Evolutionary conservation across 345 rosid genomes (phyloP), one percentile per base, ranked within the genome.

Genomic region (Angophora floribunda): DNA sequence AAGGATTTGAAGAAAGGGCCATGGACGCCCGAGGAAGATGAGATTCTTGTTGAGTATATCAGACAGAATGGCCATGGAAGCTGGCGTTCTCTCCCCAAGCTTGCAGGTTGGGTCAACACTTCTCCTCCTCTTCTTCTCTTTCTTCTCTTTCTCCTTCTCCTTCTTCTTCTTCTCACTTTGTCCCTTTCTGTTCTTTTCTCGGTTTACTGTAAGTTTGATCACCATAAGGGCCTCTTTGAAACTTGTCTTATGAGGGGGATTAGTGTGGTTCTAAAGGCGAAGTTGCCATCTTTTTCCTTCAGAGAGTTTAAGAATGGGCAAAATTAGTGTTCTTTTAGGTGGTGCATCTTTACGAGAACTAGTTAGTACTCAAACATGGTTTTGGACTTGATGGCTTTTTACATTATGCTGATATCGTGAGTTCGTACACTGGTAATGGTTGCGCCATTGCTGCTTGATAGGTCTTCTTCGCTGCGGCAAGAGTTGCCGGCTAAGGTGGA

Each of bases 401-500:
- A 3, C 14, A 13, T 36, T 32, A 7, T 85, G 53, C 45, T 49
- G 57, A 52, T 70, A 44, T 36, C 36, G 51, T 82, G 80, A 61
- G 52, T 55, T 70, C 47, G 9, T 36, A 70, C 82, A 70, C 44
- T 70, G 82, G 7, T 52, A 32, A 63, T 59, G 24, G 82, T 70
- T 70, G 26, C 36, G 82, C 47, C 26, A 13, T 19, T 36, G 47
- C 30, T 70, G 30, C 75, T 85, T 87, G 32, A 52, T 89, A 97
- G 99, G 99, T 59, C 95, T 98, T 65, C 96, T 95, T 89, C 95
- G 99, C 3, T 98, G 98, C 91, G 99, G 99, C 17, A 98, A 98
- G 94, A 98, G 99, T 88, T 98, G 99, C 93, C 88, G 99, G 90
- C 98, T 98, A 47, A 94, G 99, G 86, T 98, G 99, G 99, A 95